Evolutionary conservation across 2,329 filamentous ascomycete genomes (phyloP).

Genomic region (Diplodia intermedia): DNA sequence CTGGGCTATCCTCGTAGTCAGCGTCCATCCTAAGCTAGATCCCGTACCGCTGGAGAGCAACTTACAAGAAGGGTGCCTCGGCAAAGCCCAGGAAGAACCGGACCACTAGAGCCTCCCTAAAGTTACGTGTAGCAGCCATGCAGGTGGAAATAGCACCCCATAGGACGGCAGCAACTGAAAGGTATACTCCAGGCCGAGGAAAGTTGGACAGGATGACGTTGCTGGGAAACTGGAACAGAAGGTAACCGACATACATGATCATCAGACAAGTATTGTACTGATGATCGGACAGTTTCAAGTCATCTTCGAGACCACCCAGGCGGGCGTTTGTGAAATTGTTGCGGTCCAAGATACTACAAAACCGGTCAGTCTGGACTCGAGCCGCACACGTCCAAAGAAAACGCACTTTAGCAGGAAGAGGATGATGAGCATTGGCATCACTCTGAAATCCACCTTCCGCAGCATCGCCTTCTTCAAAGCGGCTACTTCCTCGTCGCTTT

Average conservation of each 20-base stretch:
- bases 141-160: conserved; percentile 31
- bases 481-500: conserved; percentile 11
- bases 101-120: not conserved
- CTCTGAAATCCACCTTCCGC: conserved; percentile 41
- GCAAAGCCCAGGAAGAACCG: conserved; percentile 32
- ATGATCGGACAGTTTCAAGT: conserved; percentile 42
- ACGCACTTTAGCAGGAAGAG: conserved; percentile 43
- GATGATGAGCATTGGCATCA: conserved; percentile 41
- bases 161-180: conserved; percentile 22
- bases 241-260: conserved; percentile 38
- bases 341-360: conserved; percentile 18
- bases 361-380: conserved; percentile 13
- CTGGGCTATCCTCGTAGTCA: conserved; percentile 39
- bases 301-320: conserved; percentile 44
- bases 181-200: conserved; percentile 31
- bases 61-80: conserved; percentile 30
- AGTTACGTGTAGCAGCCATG: conserved; percentile 17
- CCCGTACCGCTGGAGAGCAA: not conserved
- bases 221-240: conserved; percentile 39
- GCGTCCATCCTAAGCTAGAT: conserved; percentile 26
- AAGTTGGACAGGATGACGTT: conserved; percentile 34
- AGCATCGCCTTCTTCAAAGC: conserved; percentile 39
- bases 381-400: not conserved
- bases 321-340: conserved; percentile 47
- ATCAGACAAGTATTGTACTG: conserved; percentile 40